These are phyloP conservation scores for Fagus crenata DNA, from an alignment of 306 rosid genomes.

Conservation along the genomic window DNA sequence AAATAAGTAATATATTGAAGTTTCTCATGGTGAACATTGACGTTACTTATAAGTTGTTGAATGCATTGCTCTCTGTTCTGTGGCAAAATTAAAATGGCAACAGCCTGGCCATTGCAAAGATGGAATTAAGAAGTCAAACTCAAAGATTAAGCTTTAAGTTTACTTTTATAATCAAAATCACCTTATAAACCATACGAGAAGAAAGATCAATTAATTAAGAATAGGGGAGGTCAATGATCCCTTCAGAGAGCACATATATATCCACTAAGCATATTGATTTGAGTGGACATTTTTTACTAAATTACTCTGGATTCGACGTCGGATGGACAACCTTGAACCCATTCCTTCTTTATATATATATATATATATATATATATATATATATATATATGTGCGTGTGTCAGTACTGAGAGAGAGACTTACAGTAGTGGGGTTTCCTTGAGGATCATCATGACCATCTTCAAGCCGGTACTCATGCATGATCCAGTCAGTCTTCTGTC, in stretches of 20 bases:
- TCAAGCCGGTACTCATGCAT: conserved; percentile 97
- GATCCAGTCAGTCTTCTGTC: conserved; percentile 95
- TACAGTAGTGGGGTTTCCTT: conserved; percentile 43
- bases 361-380: too few relatives aligned
- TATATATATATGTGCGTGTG: neutral
- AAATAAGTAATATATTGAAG: too few relatives aligned
- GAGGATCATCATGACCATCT: conserved; percentile 57
- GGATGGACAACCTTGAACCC: too few relatives aligned
- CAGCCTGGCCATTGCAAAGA: neutral
- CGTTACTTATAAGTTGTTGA: neutral
- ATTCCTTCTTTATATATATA: too few relatives aligned
- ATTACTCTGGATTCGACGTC: too few relatives aligned
- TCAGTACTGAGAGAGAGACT: neutral
- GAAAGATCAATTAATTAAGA: neutral
- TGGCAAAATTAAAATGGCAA: neutral
- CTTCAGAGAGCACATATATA: neutral
- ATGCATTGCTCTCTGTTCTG: neutral
- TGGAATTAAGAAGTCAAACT: neutral
- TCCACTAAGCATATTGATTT: neutral
- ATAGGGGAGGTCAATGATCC: neutral
- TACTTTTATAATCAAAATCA: neutral
- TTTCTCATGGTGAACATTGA: neutral
- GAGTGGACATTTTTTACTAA: neutral
- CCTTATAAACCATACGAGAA: neutral
- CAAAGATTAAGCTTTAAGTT: neutral